Evolutionary conservation across 2,329 filamentous ascomycete genomes (phyloP).

Genomic region (Ceratocystis destructans): DNA sequence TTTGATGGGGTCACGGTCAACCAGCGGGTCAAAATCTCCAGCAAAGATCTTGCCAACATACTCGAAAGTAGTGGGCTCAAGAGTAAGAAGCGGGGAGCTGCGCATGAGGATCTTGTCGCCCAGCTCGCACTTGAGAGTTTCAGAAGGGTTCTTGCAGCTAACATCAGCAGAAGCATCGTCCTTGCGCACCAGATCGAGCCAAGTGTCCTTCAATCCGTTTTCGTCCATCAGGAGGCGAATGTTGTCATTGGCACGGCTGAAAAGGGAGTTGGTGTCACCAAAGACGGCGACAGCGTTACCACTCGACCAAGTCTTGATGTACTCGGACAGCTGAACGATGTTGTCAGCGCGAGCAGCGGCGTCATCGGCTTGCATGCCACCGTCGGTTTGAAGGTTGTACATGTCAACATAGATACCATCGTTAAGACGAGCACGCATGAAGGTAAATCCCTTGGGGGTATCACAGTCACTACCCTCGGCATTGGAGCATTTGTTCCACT

Average conservation of each 20-base stretch:
- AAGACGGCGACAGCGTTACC: slow-evolving; percentile 51
- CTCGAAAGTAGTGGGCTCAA: slow-evolving; percentile 37
- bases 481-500: slow-evolving; percentile 46
- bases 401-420: slow-evolving; percentile 41
- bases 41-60: slow-evolving; percentile 46
- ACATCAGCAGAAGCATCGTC: slow-evolving; percentile 34
- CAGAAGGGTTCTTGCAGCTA: slow-evolving; percentile 45
- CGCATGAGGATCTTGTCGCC: slow-evolving; percentile 56
- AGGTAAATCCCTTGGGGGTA: slow-evolving; percentile 56
- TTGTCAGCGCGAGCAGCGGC: slow-evolving; percentile 43
- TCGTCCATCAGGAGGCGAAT: slow-evolving; percentile 36
- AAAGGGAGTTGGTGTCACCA: slow-evolving; percentile 53
- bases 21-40: slow-evolving; percentile 36
- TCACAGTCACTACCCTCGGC: slow-evolving; percentile 46
- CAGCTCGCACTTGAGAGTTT: slow-evolving; percentile 43
- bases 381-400: slow-evolving; percentile 55
- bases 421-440: slow-evolving; percentile 44
- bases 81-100: slow-evolving; percentile 32
- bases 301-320: slow-evolving; percentile 41
- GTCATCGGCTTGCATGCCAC: slow-evolving; percentile 42
- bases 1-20: slow-evolving; percentile 49
- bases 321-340: slow-evolving; percentile 43
- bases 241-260: slow-evolving; percentile 45
- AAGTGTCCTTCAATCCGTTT: slow-evolving; percentile 35
- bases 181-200: slow-evolving; percentile 40